Base-by-base conservation (phyloP, 1,284 basidiomycete species). In the Thelephora terrestris region DNA sequence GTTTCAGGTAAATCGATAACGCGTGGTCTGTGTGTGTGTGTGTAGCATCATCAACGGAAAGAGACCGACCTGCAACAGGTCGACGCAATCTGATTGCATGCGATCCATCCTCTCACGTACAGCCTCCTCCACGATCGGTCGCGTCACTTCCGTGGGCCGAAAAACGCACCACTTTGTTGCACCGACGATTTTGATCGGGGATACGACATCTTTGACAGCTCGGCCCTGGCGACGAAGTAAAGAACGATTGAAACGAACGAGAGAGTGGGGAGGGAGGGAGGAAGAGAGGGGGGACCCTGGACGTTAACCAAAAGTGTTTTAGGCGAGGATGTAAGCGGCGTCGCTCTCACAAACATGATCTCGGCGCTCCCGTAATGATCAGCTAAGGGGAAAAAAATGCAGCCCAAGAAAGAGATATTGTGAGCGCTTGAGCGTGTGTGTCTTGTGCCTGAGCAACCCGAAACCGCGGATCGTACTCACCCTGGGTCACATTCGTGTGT, bases 161-260 rank as follows among this genome's bases (percentile, higher is more conserved):
- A 89, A 89, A 17, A 88, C 76, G 63, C 85, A 90, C 85, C 84
- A 89, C 60, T 89, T 90, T 2, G 86, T 90, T 4, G 79, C 83
- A 38, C 84, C 82, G 17, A 88, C 51, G 12, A 85, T 72, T 2
- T 60, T 25, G 3, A 23, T 42, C 21, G 39, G 25, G 12, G 20
- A 23, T 42, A 20, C 10, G 21, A 25, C 20, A 12, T 42, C 39
- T 21, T 18, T 21, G 25, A 20, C 39, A n/a, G 39, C 39, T 61
- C 83, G 78, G 14, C 85, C 85, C 85, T 87, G 60, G 39, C 50
- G 45, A 40, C 43, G 45, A 49, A 10, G 29, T 10, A 6, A 32
- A 10, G 9, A 4, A 9, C 5, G 9, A 14, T 10, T 6, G 46
- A 23, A 45, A 39, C 59, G 29, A 58, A 48, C 21, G 43, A 49